A percentile compares a stretch with the other conserved stretches of the same genome.
Evolutionary conservation across 2,329 filamentous ascomycete genomes (phyloP).

Genomic region (Epichloe gansuensis): DNA sequence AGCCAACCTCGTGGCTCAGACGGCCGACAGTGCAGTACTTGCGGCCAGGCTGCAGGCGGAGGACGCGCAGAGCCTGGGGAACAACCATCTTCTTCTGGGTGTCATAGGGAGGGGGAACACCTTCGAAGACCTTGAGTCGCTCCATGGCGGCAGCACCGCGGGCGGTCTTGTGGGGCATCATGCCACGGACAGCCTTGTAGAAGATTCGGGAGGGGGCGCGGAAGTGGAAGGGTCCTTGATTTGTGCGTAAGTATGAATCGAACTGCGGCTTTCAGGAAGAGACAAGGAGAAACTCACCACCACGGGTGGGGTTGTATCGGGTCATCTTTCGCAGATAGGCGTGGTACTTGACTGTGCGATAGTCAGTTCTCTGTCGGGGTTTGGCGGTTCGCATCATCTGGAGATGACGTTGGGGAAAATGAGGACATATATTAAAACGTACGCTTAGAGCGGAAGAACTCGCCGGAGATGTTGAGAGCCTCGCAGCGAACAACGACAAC

Average conservation of each 20-base stretch:
- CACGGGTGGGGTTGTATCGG: conserved; percentile 97
- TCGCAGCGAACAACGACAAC: conserved; percentile 98
- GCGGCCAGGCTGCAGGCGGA: conserved; percentile 95
- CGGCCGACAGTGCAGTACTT: conserved; percentile 99
- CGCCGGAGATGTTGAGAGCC: conserved; percentile 99
- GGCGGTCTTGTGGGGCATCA: conserved; percentile 99
- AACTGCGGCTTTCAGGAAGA: conserved; percentile 11
- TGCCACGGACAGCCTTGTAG: conserved; percentile 99
- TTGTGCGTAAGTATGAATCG: conserved; percentile 14
- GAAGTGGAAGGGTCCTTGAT: conserved; percentile 95
- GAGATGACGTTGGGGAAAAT: not conserved
- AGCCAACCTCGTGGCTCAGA: conserved; percentile 97
- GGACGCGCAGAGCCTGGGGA: conserved; percentile 90
- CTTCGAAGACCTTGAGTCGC: conserved; percentile 99
- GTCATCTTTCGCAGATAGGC: conserved; percentile 99
- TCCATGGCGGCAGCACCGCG: conserved; percentile 92
- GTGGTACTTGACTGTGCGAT: conserved; percentile 90
- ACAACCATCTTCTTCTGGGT: conserved; percentile 99
- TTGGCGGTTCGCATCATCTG: not conserved
- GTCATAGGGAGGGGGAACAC: conserved; percentile 97
- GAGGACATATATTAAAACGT: conserved; percentile 39
- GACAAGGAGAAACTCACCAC: conserved; percentile 51
- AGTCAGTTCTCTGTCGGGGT: conserved; percentile 31
- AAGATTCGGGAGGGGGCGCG: conserved; percentile 98
- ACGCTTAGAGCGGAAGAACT: conserved; percentile 99